Conservation (phyloP, 1,284 basidiomycete species). For the Lignosus rhinocerotis region DNA sequence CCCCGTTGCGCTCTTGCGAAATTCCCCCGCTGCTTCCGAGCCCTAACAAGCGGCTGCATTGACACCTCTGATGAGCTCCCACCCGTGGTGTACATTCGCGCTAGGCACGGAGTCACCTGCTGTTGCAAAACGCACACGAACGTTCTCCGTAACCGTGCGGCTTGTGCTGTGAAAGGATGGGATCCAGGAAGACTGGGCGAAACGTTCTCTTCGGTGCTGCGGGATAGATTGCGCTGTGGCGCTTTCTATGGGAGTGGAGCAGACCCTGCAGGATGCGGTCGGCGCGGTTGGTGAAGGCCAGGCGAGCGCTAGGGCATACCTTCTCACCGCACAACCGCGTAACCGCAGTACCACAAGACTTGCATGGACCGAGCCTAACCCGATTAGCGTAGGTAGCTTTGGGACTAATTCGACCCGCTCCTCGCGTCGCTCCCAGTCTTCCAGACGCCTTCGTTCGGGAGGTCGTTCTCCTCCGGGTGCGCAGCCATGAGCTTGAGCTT, state of each 20-base stretch:
- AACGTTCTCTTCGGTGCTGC: constrained; percentile 1
- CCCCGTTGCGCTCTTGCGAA: background rate
- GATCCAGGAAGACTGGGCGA: background rate
- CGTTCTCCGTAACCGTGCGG: background rate
- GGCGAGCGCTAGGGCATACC: background rate
- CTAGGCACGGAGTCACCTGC: constrained; percentile 1
- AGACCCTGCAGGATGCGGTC: background rate
- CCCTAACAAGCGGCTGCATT: background rate
- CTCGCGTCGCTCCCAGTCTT: background rate
- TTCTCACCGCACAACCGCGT: background rate
- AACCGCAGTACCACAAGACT: background rate
- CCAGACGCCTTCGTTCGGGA: background rate
- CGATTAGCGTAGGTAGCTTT: background rate
- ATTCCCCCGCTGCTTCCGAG: background rate
- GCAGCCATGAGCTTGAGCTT: constrained; percentile 1
- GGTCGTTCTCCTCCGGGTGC: background rate
- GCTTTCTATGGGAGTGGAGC: background rate
- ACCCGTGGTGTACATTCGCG: background rate
- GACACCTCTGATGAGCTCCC: background rate
- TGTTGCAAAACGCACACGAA: background rate
- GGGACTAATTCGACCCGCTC: background rate
- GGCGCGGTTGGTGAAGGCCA: background rate
- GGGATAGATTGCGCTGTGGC: background rate
- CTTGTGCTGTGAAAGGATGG: background rate
- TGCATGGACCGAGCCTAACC: background rate